Evolutionary conservation across 768 basidiomycete genomes (phyloP), one percentile per base, ranked within the genome.

Genomic region (Tylopilus sp.): DNA sequence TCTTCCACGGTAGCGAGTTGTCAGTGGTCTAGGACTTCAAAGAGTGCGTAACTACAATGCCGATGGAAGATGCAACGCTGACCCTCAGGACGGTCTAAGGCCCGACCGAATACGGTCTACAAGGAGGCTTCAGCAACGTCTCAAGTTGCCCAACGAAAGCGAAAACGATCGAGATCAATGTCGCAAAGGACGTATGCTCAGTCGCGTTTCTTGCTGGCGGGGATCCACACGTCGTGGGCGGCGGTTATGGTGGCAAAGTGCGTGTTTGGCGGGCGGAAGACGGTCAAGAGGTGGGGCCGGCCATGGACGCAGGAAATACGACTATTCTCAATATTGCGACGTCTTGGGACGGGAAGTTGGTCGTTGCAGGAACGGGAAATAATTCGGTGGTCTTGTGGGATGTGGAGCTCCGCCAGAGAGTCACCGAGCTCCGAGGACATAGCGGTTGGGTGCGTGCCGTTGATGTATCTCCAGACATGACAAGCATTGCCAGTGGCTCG

Each of bases 391-490:
- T 29, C 2, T 49, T 62, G 17, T 62, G 61, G 61, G 28, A 51
- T 3, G 52, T 24, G 14, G 46, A 62, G 30, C 13, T 9, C 21
- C 29, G 14, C 21, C 43, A 57, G 31, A 53, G 54, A 14, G 41
- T 53, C 21, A 11, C 17, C 38, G 52, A 56, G 38, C 19, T 61
- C 11, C 40, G 49, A 7, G 61, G 33, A 10, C 59, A 57, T 11
- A 10, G 4, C 25, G 22, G 38, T 14, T 57, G 31, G 56, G 56
- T 57, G 54, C 56, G 56, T 46, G 55, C 56, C 19, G 53, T 63
- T 6, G 62, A 63, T 28, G 9, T 63, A 17, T 63, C 62, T 16
- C 50, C 45, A 4, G 58, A 63, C 16, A 24, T 4, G 42, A 52
- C 42, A 7, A 45, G 16, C 17, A 38, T 63, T 1, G 58, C 43